Evolutionary conservation across 2,329 filamentous ascomycete genomes (phyloP), one percentile per base, ranked within the genome.

Genomic region (Colletotrichum sp.): DNA sequence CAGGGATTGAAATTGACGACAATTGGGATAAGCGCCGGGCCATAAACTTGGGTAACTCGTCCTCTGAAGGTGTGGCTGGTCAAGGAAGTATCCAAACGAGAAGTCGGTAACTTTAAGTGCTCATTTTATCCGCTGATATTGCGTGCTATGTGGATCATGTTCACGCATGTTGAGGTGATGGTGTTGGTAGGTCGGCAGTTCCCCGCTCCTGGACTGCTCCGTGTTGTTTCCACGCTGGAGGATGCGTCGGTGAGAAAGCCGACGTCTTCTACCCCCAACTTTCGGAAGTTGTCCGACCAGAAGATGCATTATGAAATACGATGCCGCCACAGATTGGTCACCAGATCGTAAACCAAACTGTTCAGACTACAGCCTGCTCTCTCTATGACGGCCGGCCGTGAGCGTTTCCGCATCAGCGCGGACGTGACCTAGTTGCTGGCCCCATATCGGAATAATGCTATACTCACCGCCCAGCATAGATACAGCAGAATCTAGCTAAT

Each of bases 171-270:
- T 63, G 3, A 39, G 34, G 27, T 39, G 15, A 22, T 44, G 52
- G 5, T 19, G 36, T 63, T 70, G 57, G 28, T 9, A 28, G 27
- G 22, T 27, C 3, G n/a, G 32, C 13, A 8, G 22, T 19, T 25
- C 66, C 66, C 63, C 63, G 36, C 63, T 48, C 27, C 16, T 12
- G n/a, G 57, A 27, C 59, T 36, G 27, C n/a, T 60, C 57, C 57
- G 32, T 19, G 60, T 64, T 64, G 32, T 36, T 16, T 59, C 55
- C 22, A 64, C 9, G 39, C 61, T 8, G 61, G 22, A 11, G 6
- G 61, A 64, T 25, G 34, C 16, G 11, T 72, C 70, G 70, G 70
- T 13, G 70, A 72, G 70, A 72, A 72, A 25, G 61, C 70, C 70
- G 70, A 72, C 60, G 63, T 34, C 30, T 57, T n/a, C 16, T 27